phyloP scores from a whole-genome alignment of 1,139 yeast species.

The Casaregolazyma lundiana region DNA sequence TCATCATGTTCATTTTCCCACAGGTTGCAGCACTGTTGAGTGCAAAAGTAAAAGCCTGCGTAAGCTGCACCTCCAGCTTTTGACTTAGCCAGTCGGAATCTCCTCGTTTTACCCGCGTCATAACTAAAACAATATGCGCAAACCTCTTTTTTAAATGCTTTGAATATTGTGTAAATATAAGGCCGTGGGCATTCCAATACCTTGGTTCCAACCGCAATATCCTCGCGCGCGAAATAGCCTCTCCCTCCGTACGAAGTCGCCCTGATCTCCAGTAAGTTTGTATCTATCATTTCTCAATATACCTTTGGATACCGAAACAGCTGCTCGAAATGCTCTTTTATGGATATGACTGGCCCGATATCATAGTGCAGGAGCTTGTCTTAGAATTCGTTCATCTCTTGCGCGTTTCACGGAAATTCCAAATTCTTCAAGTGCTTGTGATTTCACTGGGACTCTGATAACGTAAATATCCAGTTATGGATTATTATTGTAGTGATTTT shows the following conservation, averaged over 20 bases:
- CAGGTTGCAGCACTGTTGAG: slow-evolving; percentile 39
- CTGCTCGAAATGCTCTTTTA: neutral
- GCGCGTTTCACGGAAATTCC: too few relatives aligned
- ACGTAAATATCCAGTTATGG: too few relatives aligned
- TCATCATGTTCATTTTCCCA: slow-evolving; percentile 35
- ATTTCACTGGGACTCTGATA: too few relatives aligned
- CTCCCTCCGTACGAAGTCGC: slow-evolving; percentile 46
- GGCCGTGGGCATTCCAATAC: slow-evolving; percentile 43
- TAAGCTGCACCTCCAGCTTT: slow-evolving; percentile 25
- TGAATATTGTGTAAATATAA: slow-evolving; percentile 45
- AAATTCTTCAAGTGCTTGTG: too few relatives aligned
- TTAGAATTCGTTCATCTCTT: too few relatives aligned
- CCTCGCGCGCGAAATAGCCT: slow-evolving; percentile 52
- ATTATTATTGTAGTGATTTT: too few relatives aligned
- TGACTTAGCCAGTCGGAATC: slow-evolving; percentile 24
- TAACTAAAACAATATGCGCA: slow-evolving; percentile 55
- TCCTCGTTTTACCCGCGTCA: slow-evolving; percentile 47
- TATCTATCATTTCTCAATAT: neutral
- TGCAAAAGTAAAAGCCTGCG: slow-evolving; percentile 55
- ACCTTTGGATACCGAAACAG: too few relatives aligned
- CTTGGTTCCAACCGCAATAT: slow-evolving; percentile 41
- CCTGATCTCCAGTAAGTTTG: slow-evolving; percentile 17
- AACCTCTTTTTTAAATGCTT: slow-evolving; percentile 61
- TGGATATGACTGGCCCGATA: too few relatives aligned
- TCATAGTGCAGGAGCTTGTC: too few relatives aligned